A percentile compares a stretch with the other conserved stretches of the same genome.
Conservation (phyloP, 805 yeast genomes). For the Sungouiozyma intestinalis region DNA sequence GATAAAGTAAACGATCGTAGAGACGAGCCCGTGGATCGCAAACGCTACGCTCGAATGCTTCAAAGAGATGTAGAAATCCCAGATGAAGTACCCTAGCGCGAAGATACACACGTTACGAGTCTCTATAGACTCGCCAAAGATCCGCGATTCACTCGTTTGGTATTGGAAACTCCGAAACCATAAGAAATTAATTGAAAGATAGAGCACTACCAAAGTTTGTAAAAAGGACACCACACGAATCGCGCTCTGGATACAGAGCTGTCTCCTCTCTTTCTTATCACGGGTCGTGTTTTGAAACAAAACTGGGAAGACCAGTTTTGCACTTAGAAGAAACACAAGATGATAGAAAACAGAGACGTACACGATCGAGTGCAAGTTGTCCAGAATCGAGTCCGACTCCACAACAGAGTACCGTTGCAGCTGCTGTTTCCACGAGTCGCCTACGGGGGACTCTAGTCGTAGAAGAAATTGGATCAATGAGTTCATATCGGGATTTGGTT, state of each 20-base stretch:
- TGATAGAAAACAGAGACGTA: conserved; percentile 26
- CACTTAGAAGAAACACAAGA: conserved; percentile 19
- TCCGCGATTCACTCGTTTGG: conserved; percentile 15
- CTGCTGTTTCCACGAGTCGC: not conserved
- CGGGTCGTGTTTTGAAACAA: conserved; percentile 5
- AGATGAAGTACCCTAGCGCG: conserved; percentile 70
- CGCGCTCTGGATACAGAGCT: conserved; percentile 21
- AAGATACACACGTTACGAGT: conserved; percentile 24
- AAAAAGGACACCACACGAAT: conserved; percentile 75
- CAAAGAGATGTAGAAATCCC: conserved; percentile 69
- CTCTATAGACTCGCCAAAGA: conserved; percentile 17
- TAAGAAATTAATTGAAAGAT: conserved; percentile 25
- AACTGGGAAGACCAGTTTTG: conserved; percentile 21
- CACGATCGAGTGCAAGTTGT: conserved; percentile 22
- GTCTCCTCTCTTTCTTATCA: conserved; percentile 7
- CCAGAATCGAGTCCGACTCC: conserved; percentile 14
- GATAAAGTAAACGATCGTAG: conserved; percentile 57
- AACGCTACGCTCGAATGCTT: conserved; percentile 49
- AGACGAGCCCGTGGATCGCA: conserved; percentile 65
- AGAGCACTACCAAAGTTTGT: conserved; percentile 61
- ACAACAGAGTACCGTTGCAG: not conserved
- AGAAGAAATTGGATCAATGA: conserved; percentile 9
- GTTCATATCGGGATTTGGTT: too few relatives aligned
- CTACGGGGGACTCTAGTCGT: conserved; percentile 12
- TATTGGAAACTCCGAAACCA: conserved; percentile 5